A percentile compares a stretch with the other conserved stretches of the same genome.
Evolutionary conservation across 805 yeast genomes (phyloP).

Genomic region (Hanseniaspora osmophila): DNA sequence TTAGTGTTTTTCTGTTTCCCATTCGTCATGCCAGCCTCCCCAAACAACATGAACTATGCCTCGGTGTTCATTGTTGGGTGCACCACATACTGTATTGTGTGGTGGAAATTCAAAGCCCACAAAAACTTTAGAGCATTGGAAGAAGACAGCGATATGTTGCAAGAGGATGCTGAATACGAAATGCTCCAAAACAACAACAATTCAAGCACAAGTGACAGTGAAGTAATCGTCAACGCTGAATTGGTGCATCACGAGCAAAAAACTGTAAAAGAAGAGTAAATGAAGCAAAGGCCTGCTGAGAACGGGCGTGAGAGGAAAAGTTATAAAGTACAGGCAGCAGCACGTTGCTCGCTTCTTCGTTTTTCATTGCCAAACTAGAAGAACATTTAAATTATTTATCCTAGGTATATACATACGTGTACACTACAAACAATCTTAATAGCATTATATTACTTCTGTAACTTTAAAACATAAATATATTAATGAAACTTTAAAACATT

Average conservation of each 20-base stretch:
- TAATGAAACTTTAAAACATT: too few relatives aligned
- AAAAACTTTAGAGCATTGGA: conserved; percentile 21
- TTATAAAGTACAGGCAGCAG: too few relatives aligned
- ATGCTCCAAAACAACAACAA: not conserved
- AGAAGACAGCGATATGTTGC: conserved; percentile 12
- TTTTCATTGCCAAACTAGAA: too few relatives aligned
- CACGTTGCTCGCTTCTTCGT: too few relatives aligned
- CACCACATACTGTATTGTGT: conserved; percentile 29
- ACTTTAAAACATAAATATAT: too few relatives aligned
- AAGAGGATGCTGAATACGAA: not conserved
- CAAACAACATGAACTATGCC: conserved; percentile 55
- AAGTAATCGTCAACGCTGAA: not conserved
- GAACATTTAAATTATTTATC: too few relatives aligned
- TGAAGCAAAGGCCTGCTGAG: too few relatives aligned
- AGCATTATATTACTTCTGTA: too few relatives aligned
- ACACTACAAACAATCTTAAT: too few relatives aligned
- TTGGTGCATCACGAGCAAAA: not conserved
- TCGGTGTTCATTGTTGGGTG: conserved; percentile 40
- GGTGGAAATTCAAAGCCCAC: conserved; percentile 36
- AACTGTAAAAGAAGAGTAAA: not conserved
- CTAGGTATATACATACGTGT: too few relatives aligned
- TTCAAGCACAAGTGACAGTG: too few relatives aligned
- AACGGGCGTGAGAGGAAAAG: too few relatives aligned
- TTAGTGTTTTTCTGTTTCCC: conserved; percentile 54
- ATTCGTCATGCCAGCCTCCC: conserved; percentile 43